phyloP scores from a whole-genome alignment of 2,329 filamentous ascomycete species.

The Hypoxylon sp. region DNA sequence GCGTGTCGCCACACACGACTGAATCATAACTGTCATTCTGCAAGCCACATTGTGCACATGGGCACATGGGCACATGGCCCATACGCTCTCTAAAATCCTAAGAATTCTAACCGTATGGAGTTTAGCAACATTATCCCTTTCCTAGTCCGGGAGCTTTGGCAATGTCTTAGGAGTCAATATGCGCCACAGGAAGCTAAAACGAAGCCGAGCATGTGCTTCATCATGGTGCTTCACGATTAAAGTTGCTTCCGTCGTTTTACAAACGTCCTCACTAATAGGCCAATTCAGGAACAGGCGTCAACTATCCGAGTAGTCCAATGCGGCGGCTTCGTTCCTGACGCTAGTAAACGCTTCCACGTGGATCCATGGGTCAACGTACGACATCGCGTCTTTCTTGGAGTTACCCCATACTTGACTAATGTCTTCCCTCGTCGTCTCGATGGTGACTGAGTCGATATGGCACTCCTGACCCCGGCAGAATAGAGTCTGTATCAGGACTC shows the following conservation, averaged over 20 bases:
- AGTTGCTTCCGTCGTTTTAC: conserved; percentile 11
- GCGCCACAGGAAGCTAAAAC: conserved; percentile 1
- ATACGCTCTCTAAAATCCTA: background rate
- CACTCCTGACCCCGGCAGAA: background rate
- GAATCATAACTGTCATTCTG: conserved; percentile 20
- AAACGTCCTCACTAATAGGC: background rate
- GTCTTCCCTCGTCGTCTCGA: conserved; percentile 1
- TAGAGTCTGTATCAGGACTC: background rate
- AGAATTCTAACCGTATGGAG: background rate
- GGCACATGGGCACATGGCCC: background rate
- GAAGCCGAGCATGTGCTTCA: background rate
- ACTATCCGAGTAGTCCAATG: background rate
- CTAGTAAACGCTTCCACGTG: conserved; percentile 1
- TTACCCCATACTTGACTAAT: conserved; percentile 23
- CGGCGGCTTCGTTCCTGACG: conserved; percentile 17
- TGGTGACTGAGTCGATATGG: conserved; percentile 11
- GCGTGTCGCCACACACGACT: conserved; percentile 3
- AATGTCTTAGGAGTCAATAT: conserved; percentile 6
- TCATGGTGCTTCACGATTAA: background rate
- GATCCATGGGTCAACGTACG: conserved; percentile 3
- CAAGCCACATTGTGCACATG: conserved; percentile 4
- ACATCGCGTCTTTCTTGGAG: background rate
- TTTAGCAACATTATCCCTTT: background rate
- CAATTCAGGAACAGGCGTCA: background rate
- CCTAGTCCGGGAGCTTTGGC: conserved; percentile 5